Evolutionary conservation across 2,329 filamentous ascomycete genomes (phyloP).

Genomic region (Colletotrichum trifolii): DNA sequence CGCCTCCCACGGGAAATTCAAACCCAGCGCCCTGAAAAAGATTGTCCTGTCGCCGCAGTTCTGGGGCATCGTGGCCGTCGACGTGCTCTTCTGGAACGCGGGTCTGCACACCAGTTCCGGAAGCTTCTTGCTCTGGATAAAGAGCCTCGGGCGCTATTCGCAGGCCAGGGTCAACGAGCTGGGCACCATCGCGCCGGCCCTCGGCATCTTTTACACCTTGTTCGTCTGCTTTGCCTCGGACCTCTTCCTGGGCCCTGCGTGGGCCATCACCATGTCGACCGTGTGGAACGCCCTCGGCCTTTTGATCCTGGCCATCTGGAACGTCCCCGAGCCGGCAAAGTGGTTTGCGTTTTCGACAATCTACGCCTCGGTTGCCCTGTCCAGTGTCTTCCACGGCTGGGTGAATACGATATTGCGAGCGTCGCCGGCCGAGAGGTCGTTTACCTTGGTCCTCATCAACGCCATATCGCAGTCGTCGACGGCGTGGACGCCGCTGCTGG

Average conservation of each 20-base stretch:
- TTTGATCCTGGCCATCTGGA: slow-evolving; percentile 63
- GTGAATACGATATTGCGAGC: slow-evolving; percentile 24
- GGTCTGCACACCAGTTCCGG: slow-evolving; percentile 51
- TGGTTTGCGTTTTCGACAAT: slow-evolving; percentile 63
- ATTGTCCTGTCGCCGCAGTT: slow-evolving; percentile 54
- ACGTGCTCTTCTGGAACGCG: slow-evolving; percentile 60
- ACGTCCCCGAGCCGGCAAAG: slow-evolving; percentile 63
- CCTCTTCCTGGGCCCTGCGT: slow-evolving; percentile 43
- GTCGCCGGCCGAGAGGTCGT: slow-evolving; percentile 23
- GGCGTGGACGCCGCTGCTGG: slow-evolving; percentile 66
- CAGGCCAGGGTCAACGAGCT: slow-evolving; percentile 62
- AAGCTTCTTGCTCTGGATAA: slow-evolving; percentile 53
- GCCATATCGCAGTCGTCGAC: slow-evolving; percentile 63
- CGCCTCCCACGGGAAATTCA: slow-evolving; percentile 49
- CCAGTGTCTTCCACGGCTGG: slow-evolving; percentile 33
- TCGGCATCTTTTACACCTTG: slow-evolving; percentile 28
- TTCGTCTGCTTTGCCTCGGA: slow-evolving; percentile 32
- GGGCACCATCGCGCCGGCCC: slow-evolving; percentile 40
- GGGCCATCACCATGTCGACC: slow-evolving; percentile 41
- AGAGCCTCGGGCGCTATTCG: slow-evolving; percentile 54
- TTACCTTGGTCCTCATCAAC: slow-evolving; percentile 32
- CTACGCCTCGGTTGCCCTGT: slow-evolving; percentile 21
- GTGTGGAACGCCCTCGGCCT: slow-evolving; percentile 26
- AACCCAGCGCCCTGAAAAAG: slow-evolving; percentile 43
- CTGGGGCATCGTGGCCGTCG: slow-evolving; percentile 48